Base-by-base conservation (phyloP, 192 early-diverging fungal genomes). In the Haplosporangium gracile region DNA sequence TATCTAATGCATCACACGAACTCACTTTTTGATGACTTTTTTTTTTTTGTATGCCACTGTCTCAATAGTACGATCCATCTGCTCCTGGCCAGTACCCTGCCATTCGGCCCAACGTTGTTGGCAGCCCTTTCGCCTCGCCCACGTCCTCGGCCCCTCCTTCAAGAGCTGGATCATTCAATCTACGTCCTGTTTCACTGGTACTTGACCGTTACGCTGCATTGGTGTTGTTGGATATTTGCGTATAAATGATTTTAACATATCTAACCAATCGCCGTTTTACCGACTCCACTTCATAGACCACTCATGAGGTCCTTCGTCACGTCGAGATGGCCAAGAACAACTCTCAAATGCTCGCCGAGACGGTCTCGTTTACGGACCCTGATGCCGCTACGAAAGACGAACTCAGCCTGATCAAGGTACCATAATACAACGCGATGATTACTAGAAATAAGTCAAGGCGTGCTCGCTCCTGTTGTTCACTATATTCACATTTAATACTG, bases 281-380 rank as follows among this genome's bases (percentile, higher is more conserved):
- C n/a, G 22, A n/a, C 8, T 60, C 57, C 24, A 9, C 2, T 24
- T 7, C 29, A 73, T 78, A 86, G 84, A 72, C 78, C 78, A 72
- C 70, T 73, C 40, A 80, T 63, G 79, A 91, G 60, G 83, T 91
- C 36, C n/a, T 87, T 22, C 81, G 78, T 16, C 90, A 91, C 73
- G 87, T 90, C 39, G 90, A 90, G 72, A n/a, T 93, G 24, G 90
- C 87, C n/a, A 91, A 88, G 72, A 93, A 89, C 72, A 89, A 82
- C 72, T 83, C 88, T 4, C 90, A 91, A 63, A 82, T 93, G 60
- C 49, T 93, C 43, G 75, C 75, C 18, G 89, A 93, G 70, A 91
- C 90, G 0, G 70, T 93, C 16, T 89, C 90, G 2, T 90, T 91
- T 72, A 91, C 91, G 5, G 90, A 93, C 70, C 91, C 92, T 8